These are phyloP conservation scores for Penicillium sp. DNA, from an alignment of 2,329 filamentous ascomycete species.

Conservation along the genomic window DNA sequence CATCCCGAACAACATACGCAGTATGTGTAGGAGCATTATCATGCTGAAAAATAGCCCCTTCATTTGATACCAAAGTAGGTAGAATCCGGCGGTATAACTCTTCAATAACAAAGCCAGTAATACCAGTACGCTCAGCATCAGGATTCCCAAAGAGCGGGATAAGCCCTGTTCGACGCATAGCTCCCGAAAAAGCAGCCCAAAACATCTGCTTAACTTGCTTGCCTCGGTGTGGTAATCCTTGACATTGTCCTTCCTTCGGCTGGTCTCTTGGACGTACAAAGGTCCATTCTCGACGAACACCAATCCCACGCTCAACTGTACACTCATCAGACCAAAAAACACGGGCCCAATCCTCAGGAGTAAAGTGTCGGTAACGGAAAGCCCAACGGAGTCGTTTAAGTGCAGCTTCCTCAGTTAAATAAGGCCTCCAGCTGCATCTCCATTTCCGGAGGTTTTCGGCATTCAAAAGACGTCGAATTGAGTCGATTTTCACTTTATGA, in stretches of 20 bases:
- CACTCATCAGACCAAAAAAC: conserved; percentile 15
- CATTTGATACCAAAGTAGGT: conserved; percentile 7
- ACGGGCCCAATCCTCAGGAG: conserved; percentile 4
- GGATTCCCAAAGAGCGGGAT: no score
- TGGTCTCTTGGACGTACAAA: neutral
- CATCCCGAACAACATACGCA: conserved; percentile 9
- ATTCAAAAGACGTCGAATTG: no score
- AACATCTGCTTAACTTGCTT: conserved; percentile 21
- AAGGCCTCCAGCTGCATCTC: neutral
- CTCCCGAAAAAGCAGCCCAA: conserved; percentile 15
- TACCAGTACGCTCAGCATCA: no score
- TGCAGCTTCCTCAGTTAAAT: neutral
- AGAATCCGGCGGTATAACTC: conserved; percentile 5
- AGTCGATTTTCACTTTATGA: no score
- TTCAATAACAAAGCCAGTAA: no score
- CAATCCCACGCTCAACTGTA: conserved; percentile 11
- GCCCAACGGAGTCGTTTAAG: conserved; percentile 12
- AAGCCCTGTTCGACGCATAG: neutral
- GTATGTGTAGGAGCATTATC: conserved; percentile 15
- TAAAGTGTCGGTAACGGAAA: conserved; percentile 5
- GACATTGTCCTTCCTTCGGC: conserved; percentile 3
- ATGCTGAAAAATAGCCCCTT: conserved; percentile 18
- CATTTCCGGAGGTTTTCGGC: no score
- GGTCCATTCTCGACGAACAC: neutral
- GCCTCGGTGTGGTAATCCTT: neutral